Base-by-base conservation (phyloP, 2,329 filamentous ascomycete genomes). In the Neonectria magnoliae region DNA sequence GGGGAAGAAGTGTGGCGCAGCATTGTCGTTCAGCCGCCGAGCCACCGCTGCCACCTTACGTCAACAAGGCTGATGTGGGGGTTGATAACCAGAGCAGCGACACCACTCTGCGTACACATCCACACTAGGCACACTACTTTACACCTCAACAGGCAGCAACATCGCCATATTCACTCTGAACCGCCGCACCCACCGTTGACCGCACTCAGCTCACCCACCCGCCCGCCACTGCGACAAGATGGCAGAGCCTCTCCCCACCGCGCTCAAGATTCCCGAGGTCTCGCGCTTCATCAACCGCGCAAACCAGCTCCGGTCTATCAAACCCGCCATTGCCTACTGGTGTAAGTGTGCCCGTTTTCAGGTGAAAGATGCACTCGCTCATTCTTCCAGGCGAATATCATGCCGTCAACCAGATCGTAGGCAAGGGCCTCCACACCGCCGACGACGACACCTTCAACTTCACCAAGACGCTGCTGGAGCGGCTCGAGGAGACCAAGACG, bases 291-390 rank as follows among this genome's bases (percentile, higher is more conserved):
- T 94, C 67, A 87, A 90, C 59, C 90, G 95, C 75, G 95, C 93
- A 36, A 87, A 88, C 38, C 95, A 99, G 82, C 87, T 99, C 53
- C 92, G 95, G 77, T 87, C 87, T 64, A 88, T 90, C 75, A 96
- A 95, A 80, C 96, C 96, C 9, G 93, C 96, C 64, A 87, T 98
- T 71, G 87, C 94, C 68, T 99, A 98, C 80, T 98, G 95, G 94
- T 96, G 95, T 97, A 86, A 76, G 91, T 86, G 10, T 33, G 10
- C 57, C 33, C 58, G 31, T 36, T 54, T 36, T 9, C 3, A 8
- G 27, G 10, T 31, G 9, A 36, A 10, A 29, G 29, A 29, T 10
- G 36, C n/a, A 14, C 1, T 22, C 20, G 27, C 45, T 52, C 2
- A 53, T 18, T 18, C 18, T 5, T 52, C 4, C 29, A 60, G 64